phyloP scores from a whole-genome alignment of 176 grass and related monocot genomes.

The Triticum aestivum region DNA sequence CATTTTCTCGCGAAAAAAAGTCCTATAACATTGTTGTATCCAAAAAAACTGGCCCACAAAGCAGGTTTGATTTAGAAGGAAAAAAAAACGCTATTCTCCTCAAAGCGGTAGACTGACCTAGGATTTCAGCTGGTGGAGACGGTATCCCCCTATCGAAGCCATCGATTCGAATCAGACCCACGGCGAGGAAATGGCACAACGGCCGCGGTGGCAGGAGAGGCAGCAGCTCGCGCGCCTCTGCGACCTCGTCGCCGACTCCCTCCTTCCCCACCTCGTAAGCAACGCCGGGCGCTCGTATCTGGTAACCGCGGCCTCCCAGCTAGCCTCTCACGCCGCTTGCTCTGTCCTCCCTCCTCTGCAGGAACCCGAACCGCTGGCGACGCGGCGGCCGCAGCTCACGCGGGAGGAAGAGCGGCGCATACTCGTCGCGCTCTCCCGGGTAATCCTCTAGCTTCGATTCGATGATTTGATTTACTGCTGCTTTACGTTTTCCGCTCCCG shows the following conservation, averaged over 20 bases:
- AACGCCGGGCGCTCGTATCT: background rate
- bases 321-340: conserved; percentile 17
- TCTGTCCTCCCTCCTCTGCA: conserved; percentile 9
- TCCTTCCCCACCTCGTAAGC: conserved; percentile 53
- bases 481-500: background rate
- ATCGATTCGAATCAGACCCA: conserved; percentile 8
- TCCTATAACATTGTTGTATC: no score
- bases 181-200: conserved; percentile 11
- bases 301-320: background rate
- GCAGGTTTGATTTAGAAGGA: no score
- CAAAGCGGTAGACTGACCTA: no score
- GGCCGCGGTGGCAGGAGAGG: conserved; percentile 23
- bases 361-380: conserved; percentile 29
- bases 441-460: conserved; percentile 9
- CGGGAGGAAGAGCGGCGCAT: conserved; percentile 57
- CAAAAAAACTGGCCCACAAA: no score
- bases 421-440: conserved; percentile 55
- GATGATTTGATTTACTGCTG: background rate
- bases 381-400: background rate
- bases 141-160: no score
- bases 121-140: no score
- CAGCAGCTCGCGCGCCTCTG: conserved; percentile 48
- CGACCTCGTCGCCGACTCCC: conserved; percentile 50
- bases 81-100: no score
- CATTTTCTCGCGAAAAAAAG: no score